Evolutionary conservation across 2,329 filamentous ascomycete species (phyloP).

Genomic region (Colletotrichum sp.): DNA sequence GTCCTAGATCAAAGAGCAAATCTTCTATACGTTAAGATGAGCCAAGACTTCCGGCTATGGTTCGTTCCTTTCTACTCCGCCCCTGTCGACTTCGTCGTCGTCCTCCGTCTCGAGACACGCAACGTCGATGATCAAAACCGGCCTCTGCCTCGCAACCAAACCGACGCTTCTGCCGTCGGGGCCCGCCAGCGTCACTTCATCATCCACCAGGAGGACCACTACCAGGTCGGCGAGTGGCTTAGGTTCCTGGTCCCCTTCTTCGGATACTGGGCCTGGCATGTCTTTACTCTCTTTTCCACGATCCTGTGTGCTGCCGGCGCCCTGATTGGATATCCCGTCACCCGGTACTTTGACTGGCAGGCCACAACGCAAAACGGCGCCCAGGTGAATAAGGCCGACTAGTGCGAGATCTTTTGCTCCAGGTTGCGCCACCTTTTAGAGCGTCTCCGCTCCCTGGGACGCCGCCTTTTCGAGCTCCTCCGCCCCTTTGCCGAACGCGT

Average conservation of each 20-base stretch:
- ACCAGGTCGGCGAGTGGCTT: constrained; percentile 77
- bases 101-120: constrained; percentile 64
- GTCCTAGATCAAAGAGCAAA: constrained; percentile 24
- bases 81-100: constrained; percentile 70
- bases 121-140: constrained; percentile 31
- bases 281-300: constrained; percentile 70
- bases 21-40: constrained; percentile 75
- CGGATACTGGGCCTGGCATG: constrained; percentile 56
- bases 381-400: constrained; percentile 6
- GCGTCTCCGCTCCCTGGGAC: not conserved
- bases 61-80: constrained; percentile 77
- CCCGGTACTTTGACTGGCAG: not conserved
- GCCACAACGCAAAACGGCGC: not conserved
- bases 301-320: constrained; percentile 65
- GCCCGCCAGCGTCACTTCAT: constrained; percentile 77
- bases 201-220: constrained; percentile 78
- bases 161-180: constrained; percentile 17
- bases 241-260: constrained; percentile 72
- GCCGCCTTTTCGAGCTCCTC: not conserved
- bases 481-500: not conserved
- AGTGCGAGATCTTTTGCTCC: not conserved
- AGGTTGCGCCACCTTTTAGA: not conserved
- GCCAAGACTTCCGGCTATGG: constrained; percentile 80
- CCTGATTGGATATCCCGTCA: constrained; percentile 10
- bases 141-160: constrained; percentile 18